Conservation (phyloP, 139 green algal genomes). For the Micractinium conductrix region DNA sequence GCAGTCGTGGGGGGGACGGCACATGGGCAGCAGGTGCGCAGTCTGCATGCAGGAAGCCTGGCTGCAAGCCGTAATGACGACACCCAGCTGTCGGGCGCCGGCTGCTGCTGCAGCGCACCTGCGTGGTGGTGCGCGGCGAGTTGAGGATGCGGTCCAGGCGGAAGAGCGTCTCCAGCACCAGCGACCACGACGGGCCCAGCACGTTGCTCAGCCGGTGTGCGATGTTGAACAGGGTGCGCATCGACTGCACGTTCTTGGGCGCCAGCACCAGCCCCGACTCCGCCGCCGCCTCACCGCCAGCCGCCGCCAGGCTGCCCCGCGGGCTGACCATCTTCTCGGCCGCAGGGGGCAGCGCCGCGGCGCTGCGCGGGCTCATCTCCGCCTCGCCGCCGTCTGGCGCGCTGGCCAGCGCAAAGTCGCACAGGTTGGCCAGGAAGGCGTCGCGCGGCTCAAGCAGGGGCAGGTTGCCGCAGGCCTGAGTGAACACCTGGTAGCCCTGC, state of each 20-base stretch:
- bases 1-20: no score
- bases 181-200: slow-evolving; percentile 68
- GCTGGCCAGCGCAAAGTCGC: slow-evolving; percentile 69
- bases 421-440: slow-evolving; percentile 78
- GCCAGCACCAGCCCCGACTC: slow-evolving; percentile 57
- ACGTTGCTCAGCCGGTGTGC: slow-evolving; percentile 68
- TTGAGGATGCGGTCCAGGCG: slow-evolving; percentile 78
- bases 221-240: slow-evolving; percentile 88
- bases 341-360: background rate
- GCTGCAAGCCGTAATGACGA: no score
- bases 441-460: slow-evolving; percentile 71
- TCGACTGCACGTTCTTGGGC: slow-evolving; percentile 80
- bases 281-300: background rate
- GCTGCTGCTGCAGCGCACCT: no score
- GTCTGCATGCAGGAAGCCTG: no score
- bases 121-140: slow-evolving; percentile 73
- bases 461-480: slow-evolving; percentile 63
- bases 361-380: background rate
- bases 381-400: background rate
- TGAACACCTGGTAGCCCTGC: slow-evolving; percentile 65
- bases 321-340: slow-evolving; percentile 13
- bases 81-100: no score
- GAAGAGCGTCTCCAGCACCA: slow-evolving; percentile 79
- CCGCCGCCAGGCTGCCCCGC: background rate
- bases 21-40: background rate